phyloP scores from a whole-genome alignment of 345 rosid genomes.

The Syzygium aromaticum region DNA sequence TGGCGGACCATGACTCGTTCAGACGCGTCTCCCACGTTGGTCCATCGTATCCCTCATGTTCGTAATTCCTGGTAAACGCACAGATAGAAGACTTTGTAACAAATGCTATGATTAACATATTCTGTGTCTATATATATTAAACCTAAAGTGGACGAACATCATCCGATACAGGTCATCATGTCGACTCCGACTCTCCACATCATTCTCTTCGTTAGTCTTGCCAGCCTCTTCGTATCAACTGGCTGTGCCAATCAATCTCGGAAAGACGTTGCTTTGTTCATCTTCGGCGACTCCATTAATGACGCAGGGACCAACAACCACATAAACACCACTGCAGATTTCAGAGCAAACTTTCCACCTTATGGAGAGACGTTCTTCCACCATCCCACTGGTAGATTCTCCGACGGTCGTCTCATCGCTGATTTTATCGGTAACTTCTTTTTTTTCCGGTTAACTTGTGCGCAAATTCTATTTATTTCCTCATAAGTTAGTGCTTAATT shows the following conservation, averaged over 20 bases:
- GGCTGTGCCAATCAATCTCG: background rate
- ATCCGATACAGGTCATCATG: background rate
- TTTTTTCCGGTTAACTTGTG: background rate
- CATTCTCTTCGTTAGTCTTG: background rate
- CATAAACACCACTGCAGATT: background rate
- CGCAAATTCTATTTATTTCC: background rate
- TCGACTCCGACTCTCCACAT: background rate
- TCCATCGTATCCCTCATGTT: too few species aligned
- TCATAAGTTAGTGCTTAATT: background rate
- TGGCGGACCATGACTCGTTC: too few species aligned
- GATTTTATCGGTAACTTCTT: background rate
- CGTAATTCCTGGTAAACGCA: background rate
- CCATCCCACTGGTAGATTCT: conserved; percentile 14
- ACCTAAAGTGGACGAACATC: background rate
- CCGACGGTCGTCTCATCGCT: conserved; percentile 4
- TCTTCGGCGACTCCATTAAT: conserved; percentile 27
- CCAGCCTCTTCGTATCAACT: background rate
- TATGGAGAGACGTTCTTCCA: conserved; percentile 9
- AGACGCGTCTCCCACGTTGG: too few species aligned
- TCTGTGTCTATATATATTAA: too few species aligned
- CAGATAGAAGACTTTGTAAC: background rate
- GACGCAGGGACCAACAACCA: conserved; percentile 22
- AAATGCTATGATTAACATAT: background rate
- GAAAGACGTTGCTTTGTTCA: conserved; percentile 5
- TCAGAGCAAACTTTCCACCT: background rate